These are phyloP conservation scores for Aspergillus sp. DNA, from an alignment of 2,329 filamentous ascomycete species.

Conservation along the genomic window DNA sequence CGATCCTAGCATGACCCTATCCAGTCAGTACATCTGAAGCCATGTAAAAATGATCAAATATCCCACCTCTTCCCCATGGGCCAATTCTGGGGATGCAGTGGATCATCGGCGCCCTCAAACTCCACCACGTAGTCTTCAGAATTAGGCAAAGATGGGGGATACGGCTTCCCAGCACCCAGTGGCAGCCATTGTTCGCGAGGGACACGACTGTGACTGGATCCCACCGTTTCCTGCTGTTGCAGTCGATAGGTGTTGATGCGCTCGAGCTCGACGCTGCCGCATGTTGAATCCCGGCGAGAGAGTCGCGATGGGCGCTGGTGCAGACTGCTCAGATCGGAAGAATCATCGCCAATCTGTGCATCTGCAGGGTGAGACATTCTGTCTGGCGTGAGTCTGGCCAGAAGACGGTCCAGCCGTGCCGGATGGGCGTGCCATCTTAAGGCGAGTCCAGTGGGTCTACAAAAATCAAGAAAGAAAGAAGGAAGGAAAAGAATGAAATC, in stretches of 20 bases:
- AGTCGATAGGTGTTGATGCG: slow-evolving; percentile 23
- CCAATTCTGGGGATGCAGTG: slow-evolving; percentile 50
- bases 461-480: too few relatives aligned
- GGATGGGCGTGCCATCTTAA: too few relatives aligned
- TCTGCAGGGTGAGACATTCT: too few relatives aligned
- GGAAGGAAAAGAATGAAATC: too few relatives aligned
- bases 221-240: slow-evolving; percentile 22
- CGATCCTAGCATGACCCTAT: slow-evolving; percentile 10
- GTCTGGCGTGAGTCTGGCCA: too few relatives aligned
- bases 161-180: slow-evolving; percentile 38
- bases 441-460: too few relatives aligned
- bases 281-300: not conserved
- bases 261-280: not conserved
- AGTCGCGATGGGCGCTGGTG: too few relatives aligned
- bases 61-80: slow-evolving; percentile 38
- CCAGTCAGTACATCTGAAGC: not conserved
- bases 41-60: not conserved
- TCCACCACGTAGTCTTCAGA: slow-evolving; percentile 51
- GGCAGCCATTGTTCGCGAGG: slow-evolving; percentile 13
- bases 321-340: too few relatives aligned
- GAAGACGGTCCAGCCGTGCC: too few relatives aligned
- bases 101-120: slow-evolving; percentile 49
- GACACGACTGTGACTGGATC: slow-evolving; percentile 12
- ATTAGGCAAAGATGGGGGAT: slow-evolving; percentile 45
- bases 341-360: too few relatives aligned